Evolutionary conservation across 768 basidiomycete genomes (phyloP).

Genomic region (Strobilomyces echinocephalus): DNA sequence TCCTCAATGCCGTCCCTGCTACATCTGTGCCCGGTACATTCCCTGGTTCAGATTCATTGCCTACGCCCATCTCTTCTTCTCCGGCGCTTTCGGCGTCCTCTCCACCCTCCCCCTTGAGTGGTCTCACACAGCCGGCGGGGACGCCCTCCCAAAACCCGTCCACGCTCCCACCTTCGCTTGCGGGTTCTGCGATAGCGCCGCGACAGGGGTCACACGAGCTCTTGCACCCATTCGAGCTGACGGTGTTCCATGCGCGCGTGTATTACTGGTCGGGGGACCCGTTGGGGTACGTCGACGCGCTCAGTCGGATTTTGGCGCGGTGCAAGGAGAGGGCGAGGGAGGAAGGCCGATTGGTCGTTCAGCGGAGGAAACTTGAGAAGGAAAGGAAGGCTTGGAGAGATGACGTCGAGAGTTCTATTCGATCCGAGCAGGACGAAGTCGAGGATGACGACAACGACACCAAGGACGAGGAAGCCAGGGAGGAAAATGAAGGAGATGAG

Average conservation of each 20-base stretch:
- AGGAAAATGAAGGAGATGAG: background rate
- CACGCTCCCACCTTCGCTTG: background rate
- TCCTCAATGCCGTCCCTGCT: conserved; percentile 57
- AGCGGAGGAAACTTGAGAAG: conserved; percentile 7
- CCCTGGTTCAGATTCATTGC: conserved; percentile 31
- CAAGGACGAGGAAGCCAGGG: background rate
- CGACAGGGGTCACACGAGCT: conserved; percentile 8
- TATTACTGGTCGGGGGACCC: conserved; percentile 81
- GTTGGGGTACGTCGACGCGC: conserved; percentile 74
- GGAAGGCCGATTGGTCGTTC: conserved; percentile 15
- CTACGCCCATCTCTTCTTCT: conserved; percentile 34
- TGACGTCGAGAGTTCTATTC: background rate
- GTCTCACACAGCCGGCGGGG: conserved; percentile 20
- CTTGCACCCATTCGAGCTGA: conserved; percentile 45
- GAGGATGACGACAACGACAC: background rate
- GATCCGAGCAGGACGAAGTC: conserved; percentile 23
- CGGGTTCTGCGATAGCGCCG: conserved; percentile 21
- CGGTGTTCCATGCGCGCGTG: conserved; percentile 66
- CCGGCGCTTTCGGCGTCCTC: conserved; percentile 2
- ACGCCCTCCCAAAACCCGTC: conserved; percentile 21
- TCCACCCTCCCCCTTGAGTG: conserved; percentile 19
- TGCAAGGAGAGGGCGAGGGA: conserved; percentile 52
- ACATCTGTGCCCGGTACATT: conserved; percentile 50
- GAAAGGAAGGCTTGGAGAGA: background rate
- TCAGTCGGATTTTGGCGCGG: conserved; percentile 55